These are phyloP conservation scores for Brasenia schreberi DNA, from an alignment of 164 flowering plant species.

Conservation along the genomic window DNA sequence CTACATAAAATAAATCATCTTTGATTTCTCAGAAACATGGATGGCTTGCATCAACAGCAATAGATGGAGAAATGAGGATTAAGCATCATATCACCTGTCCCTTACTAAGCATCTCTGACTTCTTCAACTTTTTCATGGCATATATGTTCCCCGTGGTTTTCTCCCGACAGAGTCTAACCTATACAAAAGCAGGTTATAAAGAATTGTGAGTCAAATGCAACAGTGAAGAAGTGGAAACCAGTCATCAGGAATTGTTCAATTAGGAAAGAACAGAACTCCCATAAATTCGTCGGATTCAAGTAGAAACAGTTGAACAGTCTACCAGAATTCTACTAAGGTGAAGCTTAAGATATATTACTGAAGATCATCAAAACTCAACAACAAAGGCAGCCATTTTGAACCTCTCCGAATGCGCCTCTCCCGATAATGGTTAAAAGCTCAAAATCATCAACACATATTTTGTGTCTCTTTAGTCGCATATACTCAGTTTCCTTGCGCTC, in stretches of 20 bases:
- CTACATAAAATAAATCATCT: too few relatives aligned
- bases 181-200: conserved; percentile 3
- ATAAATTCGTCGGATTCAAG: too few relatives aligned
- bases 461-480: conserved; percentile 79
- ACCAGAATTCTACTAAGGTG: neutral
- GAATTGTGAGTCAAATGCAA: neutral
- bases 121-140: conserved; percentile 97
- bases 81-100: conserved; percentile 56
- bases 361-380: too few relatives aligned
- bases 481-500: conserved; percentile 88
- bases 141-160: conserved; percentile 67
- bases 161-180: conserved; percentile 82
- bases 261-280: neutral
- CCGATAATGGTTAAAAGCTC: conserved; percentile 85
- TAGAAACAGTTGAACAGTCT: neutral
- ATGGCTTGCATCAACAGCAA: too few relatives aligned
- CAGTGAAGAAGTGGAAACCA: neutral
- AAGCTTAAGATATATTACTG: neutral
- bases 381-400: conserved; percentile 14
- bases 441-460: conserved; percentile 84
- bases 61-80: too few relatives aligned
- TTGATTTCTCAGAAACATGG: too few relatives aligned
- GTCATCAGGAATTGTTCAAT: too few relatives aligned
- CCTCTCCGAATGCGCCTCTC: conserved; percentile 99
- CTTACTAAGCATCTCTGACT: conserved; percentile 89